A percentile compares a stretch with the other conserved stretches of the same genome.
Evolutionary conservation across 2,329 filamentous ascomycete species (phyloP).

Genomic region (Xylaria sp.): DNA sequence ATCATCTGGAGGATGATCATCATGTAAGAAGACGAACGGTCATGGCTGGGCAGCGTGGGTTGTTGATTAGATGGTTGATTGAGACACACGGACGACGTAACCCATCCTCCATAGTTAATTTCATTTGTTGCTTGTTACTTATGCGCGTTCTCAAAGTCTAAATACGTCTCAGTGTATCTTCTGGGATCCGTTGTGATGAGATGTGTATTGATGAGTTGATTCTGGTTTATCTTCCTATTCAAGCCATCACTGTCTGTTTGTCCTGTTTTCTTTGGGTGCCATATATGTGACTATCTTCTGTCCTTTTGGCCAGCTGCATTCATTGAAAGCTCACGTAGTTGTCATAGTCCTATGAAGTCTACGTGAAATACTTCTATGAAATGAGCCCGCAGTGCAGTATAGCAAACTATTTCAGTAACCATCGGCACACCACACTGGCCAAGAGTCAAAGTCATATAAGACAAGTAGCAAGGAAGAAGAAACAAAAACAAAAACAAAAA

Average conservation of each 20-base stretch:
- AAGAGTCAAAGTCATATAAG: background rate
- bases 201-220: background rate
- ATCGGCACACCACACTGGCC: background rate
- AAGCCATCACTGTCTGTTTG: background rate
- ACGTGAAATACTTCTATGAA: background rate
- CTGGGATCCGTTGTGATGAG: background rate
- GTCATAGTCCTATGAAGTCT: background rate
- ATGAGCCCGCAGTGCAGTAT: background rate
- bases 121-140: slow-evolving; percentile 13
- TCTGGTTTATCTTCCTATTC: background rate
- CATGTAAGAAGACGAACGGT: background rate
- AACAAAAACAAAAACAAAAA: too few species aligned
- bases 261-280: background rate
- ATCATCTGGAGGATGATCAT: background rate
- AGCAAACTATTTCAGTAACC: background rate
- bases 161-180: background rate
- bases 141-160: background rate
- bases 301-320: background rate
- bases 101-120: slow-evolving; percentile 21
- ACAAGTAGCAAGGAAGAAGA: background rate
- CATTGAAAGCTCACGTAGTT: background rate
- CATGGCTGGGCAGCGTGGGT: background rate
- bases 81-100: slow-evolving; percentile 10
- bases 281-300: background rate
- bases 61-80: too few species aligned